Evolutionary conservation across 2,329 filamentous ascomycete genomes (phyloP).

Genomic region (Ceratocystis albifundus): DNA sequence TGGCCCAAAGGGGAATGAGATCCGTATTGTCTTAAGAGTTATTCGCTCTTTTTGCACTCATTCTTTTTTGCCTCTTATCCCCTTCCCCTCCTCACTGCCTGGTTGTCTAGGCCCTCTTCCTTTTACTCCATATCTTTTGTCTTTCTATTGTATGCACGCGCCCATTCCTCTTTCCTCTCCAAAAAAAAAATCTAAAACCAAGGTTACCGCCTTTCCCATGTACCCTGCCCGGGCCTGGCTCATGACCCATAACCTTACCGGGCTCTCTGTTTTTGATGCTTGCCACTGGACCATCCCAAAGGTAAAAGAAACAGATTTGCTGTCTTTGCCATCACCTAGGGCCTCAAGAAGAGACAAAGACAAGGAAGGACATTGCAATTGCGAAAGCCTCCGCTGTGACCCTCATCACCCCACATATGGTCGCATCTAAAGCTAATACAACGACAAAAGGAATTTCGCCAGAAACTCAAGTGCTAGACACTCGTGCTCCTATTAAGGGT

Average conservation of each 20-base stretch:
- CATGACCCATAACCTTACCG: not conserved
- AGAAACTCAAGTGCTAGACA: constrained; percentile 6
- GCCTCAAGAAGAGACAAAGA: constrained; percentile 7
- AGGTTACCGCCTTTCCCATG: constrained; percentile 4
- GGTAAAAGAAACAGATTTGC: constrained; percentile 9
- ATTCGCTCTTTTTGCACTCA: not conserved
- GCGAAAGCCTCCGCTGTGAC: constrained; percentile 13
- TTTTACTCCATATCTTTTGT: not conserved
- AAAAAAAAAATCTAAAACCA: constrained; percentile 6
- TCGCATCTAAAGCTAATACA: constrained; percentile 4
- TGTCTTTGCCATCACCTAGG: constrained; percentile 13
- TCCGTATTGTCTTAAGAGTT: not conserved
- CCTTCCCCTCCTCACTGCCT: not conserved
- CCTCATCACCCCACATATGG: constrained; percentile 3
- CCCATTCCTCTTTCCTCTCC: not conserved
- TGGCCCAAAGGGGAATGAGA: not conserved
- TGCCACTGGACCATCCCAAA: constrained; percentile 10
- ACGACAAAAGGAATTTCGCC: constrained; percentile 11
- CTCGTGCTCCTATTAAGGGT: constrained; percentile 7
- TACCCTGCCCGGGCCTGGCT: constrained; percentile 14
- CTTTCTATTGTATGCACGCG: not conserved
- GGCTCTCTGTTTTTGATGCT: constrained; percentile 16
- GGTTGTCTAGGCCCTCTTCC: not conserved
- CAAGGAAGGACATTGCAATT: constrained; percentile 2
- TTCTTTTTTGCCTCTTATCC: not conserved